Base-by-base conservation (phyloP, 2,329 filamentous ascomycete genomes). In the Trichoderma endophyticum region DNA sequence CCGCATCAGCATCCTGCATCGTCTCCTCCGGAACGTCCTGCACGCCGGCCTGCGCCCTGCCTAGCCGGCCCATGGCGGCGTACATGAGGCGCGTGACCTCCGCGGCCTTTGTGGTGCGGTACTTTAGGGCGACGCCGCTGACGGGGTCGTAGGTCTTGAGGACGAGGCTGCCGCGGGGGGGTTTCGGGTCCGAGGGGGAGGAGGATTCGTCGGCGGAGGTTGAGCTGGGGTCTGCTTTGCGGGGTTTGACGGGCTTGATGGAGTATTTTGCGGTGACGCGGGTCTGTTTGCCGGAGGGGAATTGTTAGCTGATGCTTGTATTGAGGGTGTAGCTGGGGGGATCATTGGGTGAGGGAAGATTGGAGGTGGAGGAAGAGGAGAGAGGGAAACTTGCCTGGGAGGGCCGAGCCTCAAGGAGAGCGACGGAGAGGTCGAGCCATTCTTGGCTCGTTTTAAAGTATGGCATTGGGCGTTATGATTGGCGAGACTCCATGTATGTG, bases 201-300 rank as follows among this genome's bases (percentile, higher is more conserved):
- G 56, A 30, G 26, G 59, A 61, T 32, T 64, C 60, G 24, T 71
- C 43, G 60, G 32, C 48, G 73, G 77, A 36, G 34, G 34, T 36
- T 0, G 34, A 64, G 63, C 79, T 78, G 32, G 62, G 61, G 24
- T 64, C 62, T 63, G 78, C 24, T 62, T 70, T 70, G 67, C 67
- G 67, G 21, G 77, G 76, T 39, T 79, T 80, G 51, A 82, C 79
- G 54, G 86, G 84, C 39, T 86, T 84, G 80, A 95, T 90, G 80
- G 90, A 91, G 89, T 98, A 99, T 86, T 93, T 94, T 75, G 95
- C 97, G 76, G 94, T 97, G 84, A 98, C 93, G 79, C 91, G 89
- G 62, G 95, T 95, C 95, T 98, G 78, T 32, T 26, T 48, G 26
- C 48, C 24, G 39, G 18, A 14, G n/a, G 6, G 5, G 2, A 5